Conservation (phyloP, 169 alveolate genomes). For the Plasmodium blacklocki region DNA sequence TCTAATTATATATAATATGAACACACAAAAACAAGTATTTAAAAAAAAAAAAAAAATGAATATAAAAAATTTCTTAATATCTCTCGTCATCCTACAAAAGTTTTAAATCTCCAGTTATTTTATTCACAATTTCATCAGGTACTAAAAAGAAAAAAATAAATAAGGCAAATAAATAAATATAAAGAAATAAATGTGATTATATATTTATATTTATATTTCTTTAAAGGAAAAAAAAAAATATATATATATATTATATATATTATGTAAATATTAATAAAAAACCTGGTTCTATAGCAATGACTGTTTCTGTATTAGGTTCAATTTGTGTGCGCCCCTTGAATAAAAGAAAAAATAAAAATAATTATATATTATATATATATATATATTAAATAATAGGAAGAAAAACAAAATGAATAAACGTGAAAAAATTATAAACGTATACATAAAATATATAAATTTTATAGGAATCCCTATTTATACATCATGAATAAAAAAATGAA, state of each 20-base stretch:
- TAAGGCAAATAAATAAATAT: background rate
- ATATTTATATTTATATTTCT: background rate
- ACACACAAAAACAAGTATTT: background rate
- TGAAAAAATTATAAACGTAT: background rate
- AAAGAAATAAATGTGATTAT: background rate
- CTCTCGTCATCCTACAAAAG: constrained; percentile 68
- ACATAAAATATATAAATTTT: background rate
- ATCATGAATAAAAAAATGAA: background rate
- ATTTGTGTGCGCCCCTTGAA: constrained; percentile 92
- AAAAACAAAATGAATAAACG: background rate
- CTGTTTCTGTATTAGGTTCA: constrained; percentile 93
- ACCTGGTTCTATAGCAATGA: constrained; percentile 95
- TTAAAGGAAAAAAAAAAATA: no score
- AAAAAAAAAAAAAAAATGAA: background rate
- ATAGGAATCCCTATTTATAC: no score
- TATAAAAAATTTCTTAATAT: background rate
- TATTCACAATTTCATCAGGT: constrained; percentile 82
- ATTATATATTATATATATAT: background rate
- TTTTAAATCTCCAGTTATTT: constrained; percentile 85
- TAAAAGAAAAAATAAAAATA: background rate
- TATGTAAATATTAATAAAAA: background rate
- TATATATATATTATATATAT: background rate
- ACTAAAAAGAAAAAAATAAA: constrained; percentile 69
- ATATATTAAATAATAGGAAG: background rate
- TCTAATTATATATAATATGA: background rate